These are phyloP conservation scores for Hygrophoropsis aurantiaca DNA, from an alignment of 768 basidiomycete species.

Conservation along the genomic window DNA sequence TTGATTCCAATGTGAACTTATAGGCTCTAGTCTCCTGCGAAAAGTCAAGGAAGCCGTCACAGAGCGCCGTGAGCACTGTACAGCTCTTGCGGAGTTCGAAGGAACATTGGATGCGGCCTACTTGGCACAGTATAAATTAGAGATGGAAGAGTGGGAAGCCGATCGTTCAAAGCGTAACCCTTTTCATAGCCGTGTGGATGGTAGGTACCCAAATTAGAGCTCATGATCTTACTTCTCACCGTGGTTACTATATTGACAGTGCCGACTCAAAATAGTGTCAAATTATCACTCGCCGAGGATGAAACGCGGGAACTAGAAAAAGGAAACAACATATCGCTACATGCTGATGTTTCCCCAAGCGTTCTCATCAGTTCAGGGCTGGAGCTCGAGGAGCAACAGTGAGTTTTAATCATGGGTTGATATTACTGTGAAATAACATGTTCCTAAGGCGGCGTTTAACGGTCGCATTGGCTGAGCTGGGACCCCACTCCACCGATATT, in stretches of 20 bases:
- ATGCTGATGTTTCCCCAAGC: background rate
- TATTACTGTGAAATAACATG: accelerated
- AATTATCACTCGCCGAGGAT: too few relatives aligned
- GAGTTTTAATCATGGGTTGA: too few relatives aligned
- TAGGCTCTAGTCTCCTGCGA: too few relatives aligned
- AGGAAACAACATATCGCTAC: too few relatives aligned
- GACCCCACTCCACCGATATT: background rate
- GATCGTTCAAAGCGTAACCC: constrained; percentile 20
- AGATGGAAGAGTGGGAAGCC: constrained; percentile 20
- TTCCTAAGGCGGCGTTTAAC: background rate
- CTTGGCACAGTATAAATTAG: constrained; percentile 16
- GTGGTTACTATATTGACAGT: too few relatives aligned
- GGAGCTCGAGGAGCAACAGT: background rate
- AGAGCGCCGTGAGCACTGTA: constrained; percentile 4
- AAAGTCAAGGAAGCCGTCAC: constrained; percentile 8
- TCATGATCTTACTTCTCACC: too few relatives aligned
- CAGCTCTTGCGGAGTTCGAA: constrained; percentile 6
- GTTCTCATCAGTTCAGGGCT: background rate
- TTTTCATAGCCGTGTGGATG: constrained; percentile 12
- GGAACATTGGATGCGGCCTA: too few relatives aligned
- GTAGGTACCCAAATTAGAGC: too few relatives aligned
- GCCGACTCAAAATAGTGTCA: too few relatives aligned
- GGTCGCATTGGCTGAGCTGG: background rate
- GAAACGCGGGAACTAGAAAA: too few relatives aligned
- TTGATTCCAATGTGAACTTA: too few relatives aligned